Conservation (phyloP, 2,329 filamentous ascomycete genomes). For the Arthrinium phaeospermum region DNA sequence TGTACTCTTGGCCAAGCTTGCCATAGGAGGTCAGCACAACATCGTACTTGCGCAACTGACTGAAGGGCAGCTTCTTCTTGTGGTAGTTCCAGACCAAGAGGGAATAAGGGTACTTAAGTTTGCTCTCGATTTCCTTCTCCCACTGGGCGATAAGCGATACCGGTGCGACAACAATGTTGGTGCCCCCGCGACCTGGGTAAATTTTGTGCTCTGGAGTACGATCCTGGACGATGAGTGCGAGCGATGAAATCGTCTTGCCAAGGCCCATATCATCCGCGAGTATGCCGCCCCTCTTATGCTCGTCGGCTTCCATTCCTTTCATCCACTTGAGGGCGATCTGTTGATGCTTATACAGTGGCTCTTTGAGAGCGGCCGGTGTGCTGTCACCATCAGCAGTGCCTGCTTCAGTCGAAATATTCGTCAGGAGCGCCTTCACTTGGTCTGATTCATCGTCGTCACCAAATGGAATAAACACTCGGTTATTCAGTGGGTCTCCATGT, state of each 20-base stretch:
- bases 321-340: slow-evolving; percentile 80
- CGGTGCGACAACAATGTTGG: slow-evolving; percentile 31
- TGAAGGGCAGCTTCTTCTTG: slow-evolving; percentile 65
- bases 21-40: slow-evolving; percentile 81
- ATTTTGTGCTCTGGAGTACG: not conserved
- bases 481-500: slow-evolving; percentile 43
- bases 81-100: slow-evolving; percentile 75
- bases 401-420: slow-evolving; percentile 76
- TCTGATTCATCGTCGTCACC: slow-evolving; percentile 42
- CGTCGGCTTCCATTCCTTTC: slow-evolving; percentile 73
- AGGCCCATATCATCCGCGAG: slow-evolving; percentile 84
- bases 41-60: slow-evolving; percentile 68
- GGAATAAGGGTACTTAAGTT: slow-evolving; percentile 64
- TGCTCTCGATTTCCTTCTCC: slow-evolving; percentile 57
- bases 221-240: slow-evolving; percentile 72
- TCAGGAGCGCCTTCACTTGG: slow-evolving; percentile 61
- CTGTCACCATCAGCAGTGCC: slow-evolving; percentile 66
- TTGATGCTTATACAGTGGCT: slow-evolving; percentile 80
- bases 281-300: slow-evolving; percentile 77
- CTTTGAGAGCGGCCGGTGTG: slow-evolving; percentile 72
- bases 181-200: not conserved
- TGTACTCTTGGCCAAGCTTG: slow-evolving; percentile 70
- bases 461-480: slow-evolving; percentile 40
- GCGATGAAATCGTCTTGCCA: slow-evolving; percentile 82
- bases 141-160: slow-evolving; percentile 36